phyloP scores from a whole-genome alignment of 164 flowering plant species.

The Vitis riparia region DNA sequence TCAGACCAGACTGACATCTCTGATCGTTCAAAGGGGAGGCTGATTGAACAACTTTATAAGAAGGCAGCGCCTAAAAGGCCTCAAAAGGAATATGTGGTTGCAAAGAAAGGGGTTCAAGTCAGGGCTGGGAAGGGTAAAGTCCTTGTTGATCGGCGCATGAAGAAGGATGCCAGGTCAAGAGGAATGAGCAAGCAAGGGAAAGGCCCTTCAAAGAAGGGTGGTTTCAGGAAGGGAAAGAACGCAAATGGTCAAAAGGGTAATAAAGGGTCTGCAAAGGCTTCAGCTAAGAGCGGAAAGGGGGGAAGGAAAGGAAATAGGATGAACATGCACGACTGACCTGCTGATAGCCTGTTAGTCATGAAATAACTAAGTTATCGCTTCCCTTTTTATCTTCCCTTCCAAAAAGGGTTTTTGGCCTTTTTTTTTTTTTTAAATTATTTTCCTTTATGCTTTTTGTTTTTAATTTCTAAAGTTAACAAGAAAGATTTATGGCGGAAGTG shows the following conservation, averaged over 20 bases:
- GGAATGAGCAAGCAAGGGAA: constrained; percentile 58
- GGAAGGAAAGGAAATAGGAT: constrained; percentile 16
- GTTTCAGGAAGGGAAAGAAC: constrained; percentile 33
- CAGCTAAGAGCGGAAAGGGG: constrained; percentile 26
- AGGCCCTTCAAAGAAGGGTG: constrained; percentile 37
- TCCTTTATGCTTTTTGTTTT: background rate
- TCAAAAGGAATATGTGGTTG: constrained; percentile 82
- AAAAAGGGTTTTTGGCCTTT: background rate
- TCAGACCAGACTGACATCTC: constrained; percentile 78
- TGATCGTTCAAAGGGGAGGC: constrained; percentile 74
- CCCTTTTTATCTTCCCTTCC: background rate
- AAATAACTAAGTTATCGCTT: background rate
- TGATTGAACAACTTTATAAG: constrained; percentile 81
- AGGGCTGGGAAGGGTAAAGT: constrained; percentile 83
- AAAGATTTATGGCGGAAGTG: too few relatives aligned
- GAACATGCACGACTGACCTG: constrained; percentile 12
- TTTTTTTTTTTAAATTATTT: background rate
- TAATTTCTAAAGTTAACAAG: background rate
- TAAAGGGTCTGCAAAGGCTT: constrained; percentile 39
- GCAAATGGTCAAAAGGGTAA: constrained; percentile 47
- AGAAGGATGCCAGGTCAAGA: constrained; percentile 66
- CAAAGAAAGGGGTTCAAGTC: constrained; percentile 94
- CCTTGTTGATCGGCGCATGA: constrained; percentile 86
- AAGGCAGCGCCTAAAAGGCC: constrained; percentile 77
- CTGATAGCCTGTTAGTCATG: background rate